These are phyloP conservation scores for Nannochloris sp. DNA, from an alignment of 139 green algal species.

Conservation along the genomic window DNA sequence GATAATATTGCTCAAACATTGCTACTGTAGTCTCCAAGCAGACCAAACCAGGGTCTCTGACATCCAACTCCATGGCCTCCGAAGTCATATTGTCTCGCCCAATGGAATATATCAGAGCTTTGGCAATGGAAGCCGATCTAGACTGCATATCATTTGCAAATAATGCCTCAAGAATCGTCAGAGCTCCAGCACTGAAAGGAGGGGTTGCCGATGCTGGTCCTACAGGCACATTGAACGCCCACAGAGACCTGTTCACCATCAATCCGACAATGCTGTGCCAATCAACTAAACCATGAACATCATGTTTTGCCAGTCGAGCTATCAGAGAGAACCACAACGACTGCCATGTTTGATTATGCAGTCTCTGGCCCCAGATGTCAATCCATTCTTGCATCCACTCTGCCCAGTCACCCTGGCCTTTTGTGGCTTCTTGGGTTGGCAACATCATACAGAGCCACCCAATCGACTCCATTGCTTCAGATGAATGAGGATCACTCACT, in stretches of 20 bases:
- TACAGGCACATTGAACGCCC: slow-evolving; percentile 66
- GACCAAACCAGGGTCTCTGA: slow-evolving; percentile 11
- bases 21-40: slow-evolving; percentile 38
- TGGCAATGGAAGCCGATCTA: slow-evolving; percentile 16
- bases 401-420: slow-evolving; percentile 17
- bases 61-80: not conserved
- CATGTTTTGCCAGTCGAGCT: slow-evolving; percentile 58
- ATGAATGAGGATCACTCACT: slow-evolving; percentile 12
- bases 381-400: slow-evolving; percentile 49
- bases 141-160: slow-evolving; percentile 13
- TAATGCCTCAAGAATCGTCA: not conserved
- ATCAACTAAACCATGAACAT: slow-evolving; percentile 49
- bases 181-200: slow-evolving; percentile 24
- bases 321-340: slow-evolving; percentile 52
- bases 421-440: slow-evolving; percentile 40
- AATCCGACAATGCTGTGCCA: slow-evolving; percentile 42
- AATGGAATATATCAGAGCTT: slow-evolving; percentile 30
- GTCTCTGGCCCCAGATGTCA: slow-evolving; percentile 32
- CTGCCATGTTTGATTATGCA: slow-evolving; percentile 44
- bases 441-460: slow-evolving; percentile 58
- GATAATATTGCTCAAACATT: slow-evolving; percentile 78
- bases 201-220: slow-evolving; percentile 36
- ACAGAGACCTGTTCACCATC: slow-evolving; percentile 49
- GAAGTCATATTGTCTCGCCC: slow-evolving; percentile 1
- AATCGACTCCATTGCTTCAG: slow-evolving; percentile 33